A percentile compares a stretch with the other conserved stretches of the same genome.
phyloP scores from a whole-genome alignment of 371 early-diverging fungal genomes.

The Rhizopus stolonifer region DNA sequence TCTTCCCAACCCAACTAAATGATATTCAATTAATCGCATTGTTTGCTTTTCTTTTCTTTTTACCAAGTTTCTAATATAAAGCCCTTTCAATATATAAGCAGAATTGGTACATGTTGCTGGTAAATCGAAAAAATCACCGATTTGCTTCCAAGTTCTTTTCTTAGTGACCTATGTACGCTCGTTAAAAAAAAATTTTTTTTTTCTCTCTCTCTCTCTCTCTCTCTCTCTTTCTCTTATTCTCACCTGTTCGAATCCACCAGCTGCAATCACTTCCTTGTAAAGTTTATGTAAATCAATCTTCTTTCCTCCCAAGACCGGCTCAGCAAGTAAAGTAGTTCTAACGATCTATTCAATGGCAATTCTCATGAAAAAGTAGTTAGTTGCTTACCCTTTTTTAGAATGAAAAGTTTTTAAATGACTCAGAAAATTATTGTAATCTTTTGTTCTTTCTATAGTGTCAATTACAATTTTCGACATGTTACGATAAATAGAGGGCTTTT shows the following conservation, averaged over 20 bases:
- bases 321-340: constrained; percentile 64
- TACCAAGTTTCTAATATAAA: constrained; percentile 67
- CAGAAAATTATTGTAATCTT: constrained; percentile 73
- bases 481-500: no score
- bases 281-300: constrained; percentile 69
- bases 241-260: constrained; percentile 76
- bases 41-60: background rate
- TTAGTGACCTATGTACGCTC: constrained; percentile 75
- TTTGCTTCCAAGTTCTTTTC: constrained; percentile 74
- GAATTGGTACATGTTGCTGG: constrained; percentile 81
- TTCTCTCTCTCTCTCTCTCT: background rate
- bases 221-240: background rate
- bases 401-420: constrained; percentile 69
- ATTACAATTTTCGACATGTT: constrained; percentile 28
- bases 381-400: constrained; percentile 62
- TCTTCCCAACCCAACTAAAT: constrained; percentile 52
- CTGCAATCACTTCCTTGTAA: constrained; percentile 63
- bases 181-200: background rate
- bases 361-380: background rate
- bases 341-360: no score
- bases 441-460: constrained; percentile 70
- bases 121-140: constrained; percentile 71
- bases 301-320: constrained; percentile 78
- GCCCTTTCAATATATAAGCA: constrained; percentile 75
- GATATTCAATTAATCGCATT: background rate